A percentile compares a stretch with the other conserved stretches of the same genome.
Evolutionary conservation across 768 basidiomycete species (phyloP).

Genomic region (Mycena crocata): DNA sequence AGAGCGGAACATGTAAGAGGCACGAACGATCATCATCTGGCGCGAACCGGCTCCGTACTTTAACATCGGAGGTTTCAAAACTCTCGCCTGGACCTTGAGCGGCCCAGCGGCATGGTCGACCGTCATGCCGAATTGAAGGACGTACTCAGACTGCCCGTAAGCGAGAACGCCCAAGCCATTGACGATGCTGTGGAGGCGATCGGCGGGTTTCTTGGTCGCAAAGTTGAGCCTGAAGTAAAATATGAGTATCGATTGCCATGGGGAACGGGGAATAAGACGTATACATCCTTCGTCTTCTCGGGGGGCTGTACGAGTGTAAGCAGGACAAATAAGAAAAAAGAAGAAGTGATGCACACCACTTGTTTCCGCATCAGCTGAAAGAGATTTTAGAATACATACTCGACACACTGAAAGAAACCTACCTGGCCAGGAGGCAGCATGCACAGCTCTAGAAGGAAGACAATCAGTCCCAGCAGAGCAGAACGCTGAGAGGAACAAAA

Average conservation of each 20-base stretch:
- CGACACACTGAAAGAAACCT: not conserved
- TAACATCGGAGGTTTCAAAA: slow-evolving; percentile 72
- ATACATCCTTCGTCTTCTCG: slow-evolving; percentile 71
- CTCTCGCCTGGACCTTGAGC: slow-evolving; percentile 68
- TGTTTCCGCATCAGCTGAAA: slow-evolving; percentile 71
- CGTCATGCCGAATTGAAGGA: slow-evolving; percentile 77
- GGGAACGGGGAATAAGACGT: no score
- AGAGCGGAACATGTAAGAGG: slow-evolving; percentile 12
- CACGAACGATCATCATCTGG: slow-evolving; percentile 67
- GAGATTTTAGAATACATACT: not conserved
- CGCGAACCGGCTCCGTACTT: slow-evolving; percentile 71
- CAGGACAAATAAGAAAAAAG: slow-evolving; percentile 36
- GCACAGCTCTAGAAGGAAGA: slow-evolving; percentile 62
- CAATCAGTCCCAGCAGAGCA: no score
- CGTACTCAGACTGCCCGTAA: slow-evolving; percentile 81
- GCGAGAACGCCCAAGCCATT: slow-evolving; percentile 68
- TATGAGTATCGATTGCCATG: not conserved
- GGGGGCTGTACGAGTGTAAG: slow-evolving; percentile 49
- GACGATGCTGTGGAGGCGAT: slow-evolving; percentile 66
- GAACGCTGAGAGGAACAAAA: slow-evolving; percentile 30
- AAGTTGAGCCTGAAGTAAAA: slow-evolving; percentile 58
- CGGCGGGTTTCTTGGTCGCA: slow-evolving; percentile 71
- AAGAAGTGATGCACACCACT: slow-evolving; percentile 59
- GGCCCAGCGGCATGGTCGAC: slow-evolving; percentile 62
- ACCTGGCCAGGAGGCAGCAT: slow-evolving; percentile 68